These are phyloP conservation scores for Septoria petroselini DNA, from an alignment of 2,329 filamentous ascomycete genomes.

Conservation along the genomic window DNA sequence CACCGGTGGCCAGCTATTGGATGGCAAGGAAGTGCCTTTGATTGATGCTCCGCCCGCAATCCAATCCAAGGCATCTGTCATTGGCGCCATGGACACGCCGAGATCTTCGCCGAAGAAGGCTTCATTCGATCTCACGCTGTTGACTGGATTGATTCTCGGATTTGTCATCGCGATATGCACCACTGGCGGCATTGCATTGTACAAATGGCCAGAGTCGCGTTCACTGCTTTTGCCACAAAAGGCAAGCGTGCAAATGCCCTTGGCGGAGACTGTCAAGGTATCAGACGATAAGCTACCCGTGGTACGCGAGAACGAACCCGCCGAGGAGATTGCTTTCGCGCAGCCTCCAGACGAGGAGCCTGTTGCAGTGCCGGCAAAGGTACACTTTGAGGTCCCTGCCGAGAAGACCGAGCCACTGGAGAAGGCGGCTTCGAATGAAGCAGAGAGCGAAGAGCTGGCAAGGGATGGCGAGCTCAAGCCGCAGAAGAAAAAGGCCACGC, in stretches of 20 bases:
- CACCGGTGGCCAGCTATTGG: constrained; percentile 15
- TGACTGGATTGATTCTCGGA: constrained; percentile 6
- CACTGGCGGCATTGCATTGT: constrained; percentile 4
- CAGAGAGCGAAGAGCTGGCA: background rate
- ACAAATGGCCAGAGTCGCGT: constrained; percentile 11
- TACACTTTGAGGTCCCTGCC: constrained; percentile 18
- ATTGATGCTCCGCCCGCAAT: constrained; percentile 23
- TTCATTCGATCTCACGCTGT: constrained; percentile 4
- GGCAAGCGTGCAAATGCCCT: constrained; percentile 1
- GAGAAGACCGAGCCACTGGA: constrained; percentile 11
- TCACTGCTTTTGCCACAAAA: constrained; percentile 1
- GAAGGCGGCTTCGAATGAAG: constrained; percentile 24
- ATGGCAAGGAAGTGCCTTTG: constrained; percentile 15
- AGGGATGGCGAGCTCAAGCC: constrained; percentile 24
- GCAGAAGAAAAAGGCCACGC: constrained; percentile 51
- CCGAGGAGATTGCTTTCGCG: constrained; percentile 38
- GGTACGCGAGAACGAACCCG: constrained; percentile 36
- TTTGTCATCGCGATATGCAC: constrained; percentile 3
- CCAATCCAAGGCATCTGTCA: background rate
- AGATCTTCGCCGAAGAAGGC: constrained; percentile 4
- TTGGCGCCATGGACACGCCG: constrained; percentile 8
- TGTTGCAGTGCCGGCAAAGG: constrained; percentile 15
- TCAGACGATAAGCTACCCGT: constrained; percentile 6
- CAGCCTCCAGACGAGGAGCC: constrained; percentile 18
- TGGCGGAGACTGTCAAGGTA: constrained; percentile 3